Conservation (phyloP, 192 early-diverging fungal genomes). For the Cladochytrium replicatum region DNA sequence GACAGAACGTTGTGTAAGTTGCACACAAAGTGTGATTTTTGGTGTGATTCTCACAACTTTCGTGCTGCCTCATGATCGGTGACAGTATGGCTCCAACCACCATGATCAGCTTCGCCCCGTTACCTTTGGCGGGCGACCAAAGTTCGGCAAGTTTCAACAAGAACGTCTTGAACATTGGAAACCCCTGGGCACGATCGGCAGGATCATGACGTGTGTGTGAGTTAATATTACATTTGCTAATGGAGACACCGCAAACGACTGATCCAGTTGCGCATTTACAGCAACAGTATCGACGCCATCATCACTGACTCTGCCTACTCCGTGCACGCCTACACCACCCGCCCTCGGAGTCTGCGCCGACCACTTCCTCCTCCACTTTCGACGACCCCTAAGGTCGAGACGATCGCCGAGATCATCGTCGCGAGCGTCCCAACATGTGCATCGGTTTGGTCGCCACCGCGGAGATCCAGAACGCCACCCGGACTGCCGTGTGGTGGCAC, state of each 20-base stretch:
- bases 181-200: slow-evolving; percentile 27
- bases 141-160: slow-evolving; percentile 51
- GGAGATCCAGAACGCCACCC: slow-evolving; percentile 51
- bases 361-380: slow-evolving; percentile 38
- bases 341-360: slow-evolving; percentile 52
- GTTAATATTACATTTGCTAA: too few relatives aligned
- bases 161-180: slow-evolving; percentile 24
- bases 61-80: slow-evolving; percentile 53
- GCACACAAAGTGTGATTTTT: too few relatives aligned
- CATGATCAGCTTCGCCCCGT: slow-evolving; percentile 53
- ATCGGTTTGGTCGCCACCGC: slow-evolving; percentile 59
- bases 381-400: slow-evolving; percentile 58
- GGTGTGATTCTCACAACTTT: too few relatives aligned
- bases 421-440: slow-evolving; percentile 45
- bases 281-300: slow-evolving; percentile 47
- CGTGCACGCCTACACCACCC: slow-evolving; percentile 49
- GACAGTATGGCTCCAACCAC: slow-evolving; percentile 50
- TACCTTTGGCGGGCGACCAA: slow-evolving; percentile 43
- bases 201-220: slow-evolving; percentile 51
- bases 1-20: too few relatives aligned
- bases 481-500: slow-evolving; percentile 50
- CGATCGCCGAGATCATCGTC: slow-evolving; percentile 50
- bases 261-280: too few relatives aligned
- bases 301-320: slow-evolving; percentile 63
- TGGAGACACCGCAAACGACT: too few relatives aligned